Conservation (phyloP, 441 rosid species). For the Populus hybrid region DNA sequence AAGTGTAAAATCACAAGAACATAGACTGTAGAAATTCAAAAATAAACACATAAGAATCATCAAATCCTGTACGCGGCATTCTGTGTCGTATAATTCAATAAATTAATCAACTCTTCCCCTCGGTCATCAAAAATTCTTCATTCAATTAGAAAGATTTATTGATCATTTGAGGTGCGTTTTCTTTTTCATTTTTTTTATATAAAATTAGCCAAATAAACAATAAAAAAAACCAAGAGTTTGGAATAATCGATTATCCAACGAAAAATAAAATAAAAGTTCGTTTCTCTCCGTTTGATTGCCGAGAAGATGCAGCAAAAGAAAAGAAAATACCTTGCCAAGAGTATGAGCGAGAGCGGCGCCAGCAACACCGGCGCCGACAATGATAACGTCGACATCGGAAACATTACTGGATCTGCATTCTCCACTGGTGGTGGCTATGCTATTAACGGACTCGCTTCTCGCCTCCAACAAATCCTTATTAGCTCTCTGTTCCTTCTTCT, state of each 20-base stretch:
- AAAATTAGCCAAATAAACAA: neutral
- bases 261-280: neutral
- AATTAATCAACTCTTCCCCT: neutral
- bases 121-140: neutral
- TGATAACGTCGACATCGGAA: conserved; percentile 40
- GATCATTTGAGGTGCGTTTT: neutral
- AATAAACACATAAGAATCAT: neutral
- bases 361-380: conserved; percentile 37
- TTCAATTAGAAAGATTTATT: neutral
- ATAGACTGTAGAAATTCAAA: neutral
- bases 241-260: neutral
- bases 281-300: neutral
- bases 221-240: neutral
- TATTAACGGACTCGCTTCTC: conserved; percentile 25
- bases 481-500: neutral
- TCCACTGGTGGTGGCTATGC: conserved; percentile 29
- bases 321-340: conserved; percentile 58
- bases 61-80: neutral
- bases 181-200: too few relatives aligned
- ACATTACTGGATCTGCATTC: conserved; percentile 41
- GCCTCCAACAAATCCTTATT: neutral
- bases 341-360: conserved; percentile 85
- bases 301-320: neutral
- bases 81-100: neutral
- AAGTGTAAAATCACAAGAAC: neutral